Evolutionary conservation across 2,329 filamentous ascomycete genomes (phyloP), one percentile per base, ranked within the genome.

Genomic region (Trichoderma arundinaceum): DNA sequence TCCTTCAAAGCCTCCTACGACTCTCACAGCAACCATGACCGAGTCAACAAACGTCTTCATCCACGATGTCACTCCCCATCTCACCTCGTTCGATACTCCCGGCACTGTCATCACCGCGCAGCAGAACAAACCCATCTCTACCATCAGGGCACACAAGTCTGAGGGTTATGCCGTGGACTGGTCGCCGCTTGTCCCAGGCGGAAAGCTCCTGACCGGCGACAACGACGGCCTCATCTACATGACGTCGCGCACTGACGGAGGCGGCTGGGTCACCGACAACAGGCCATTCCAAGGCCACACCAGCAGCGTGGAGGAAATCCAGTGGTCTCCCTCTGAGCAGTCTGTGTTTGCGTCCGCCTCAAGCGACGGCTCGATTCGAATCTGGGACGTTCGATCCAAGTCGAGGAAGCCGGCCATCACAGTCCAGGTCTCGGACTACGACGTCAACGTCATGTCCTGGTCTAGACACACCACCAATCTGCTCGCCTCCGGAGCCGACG

Each of bases 151-250:
- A 72, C 95, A 99, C 85, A 94, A 94, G 80, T 82, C 88, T 12
- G 95, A 99, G 82, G 95, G 95, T 56, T 99, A 98, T 77, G 95
- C 92, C 0, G 80, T 99, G n/a, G 95, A 97, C 79, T 99, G 95
- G 95, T 97, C 94, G 32, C 91, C 92, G 1, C 70, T 71, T 7
- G 85, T 92, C 52, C 87, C 92, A 0, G 85, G 89, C 53, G 94
- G 94, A 66, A 95, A 94, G 79, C 88, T 99, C 3, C 80, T 97
- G 52, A 97, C 94, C 0, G 95, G 95, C 69, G 95, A 99, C 79
- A 92, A 94, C 75, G 86, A 94, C 70, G 95, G 95, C 66, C 83
- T 90, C 68, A 97, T 99, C 75, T 98, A 93, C 78, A 84, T 89
- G 67, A 97, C 94, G 1, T 93, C 92, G 7, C 86, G 92, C 65